phyloP scores from a whole-genome alignment of 306 rosid species.

The Macrotyloma uniflorum region DNA sequence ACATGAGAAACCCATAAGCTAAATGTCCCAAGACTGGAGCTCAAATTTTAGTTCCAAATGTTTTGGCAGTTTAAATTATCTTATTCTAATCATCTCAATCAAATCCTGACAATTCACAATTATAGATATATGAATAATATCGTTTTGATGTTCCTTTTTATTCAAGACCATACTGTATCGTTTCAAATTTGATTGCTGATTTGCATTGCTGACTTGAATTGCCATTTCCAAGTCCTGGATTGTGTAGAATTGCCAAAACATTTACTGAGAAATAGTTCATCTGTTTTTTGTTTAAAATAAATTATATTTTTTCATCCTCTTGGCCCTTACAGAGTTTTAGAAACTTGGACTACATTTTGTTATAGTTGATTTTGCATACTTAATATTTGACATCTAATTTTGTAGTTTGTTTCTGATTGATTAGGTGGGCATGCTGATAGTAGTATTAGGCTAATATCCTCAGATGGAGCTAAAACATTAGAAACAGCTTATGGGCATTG shows the following conservation, averaged over 20 bases:
- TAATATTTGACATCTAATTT: slow-evolving; percentile 31
- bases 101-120: background rate
- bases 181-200: background rate
- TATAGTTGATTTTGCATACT: slow-evolving; percentile 26
- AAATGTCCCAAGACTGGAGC: background rate
- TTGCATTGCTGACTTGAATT: slow-evolving; percentile 21
- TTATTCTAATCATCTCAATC: slow-evolving; percentile 13
- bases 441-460: slow-evolving; percentile 80
- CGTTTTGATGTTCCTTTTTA: slow-evolving; percentile 11
- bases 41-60: background rate
- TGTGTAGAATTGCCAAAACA: slow-evolving; percentile 1
- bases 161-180: background rate
- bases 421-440: slow-evolving; percentile 95
- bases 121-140: background rate
- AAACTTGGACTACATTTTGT: slow-evolving; percentile 3
- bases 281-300: background rate
- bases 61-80: slow-evolving; percentile 8
- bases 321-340: slow-evolving; percentile 6
- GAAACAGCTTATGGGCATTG: slow-evolving; percentile 95
- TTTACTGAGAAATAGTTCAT: slow-evolving; percentile 1
- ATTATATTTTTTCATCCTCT: background rate
- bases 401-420: slow-evolving; percentile 46
- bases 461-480: slow-evolving; percentile 89
- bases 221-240: background rate
- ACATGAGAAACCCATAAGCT: slow-evolving; percentile 2